Evolutionary conservation across 1,284 basidiomycete species (phyloP).

Genomic region (Heterobasidion parviporum): DNA sequence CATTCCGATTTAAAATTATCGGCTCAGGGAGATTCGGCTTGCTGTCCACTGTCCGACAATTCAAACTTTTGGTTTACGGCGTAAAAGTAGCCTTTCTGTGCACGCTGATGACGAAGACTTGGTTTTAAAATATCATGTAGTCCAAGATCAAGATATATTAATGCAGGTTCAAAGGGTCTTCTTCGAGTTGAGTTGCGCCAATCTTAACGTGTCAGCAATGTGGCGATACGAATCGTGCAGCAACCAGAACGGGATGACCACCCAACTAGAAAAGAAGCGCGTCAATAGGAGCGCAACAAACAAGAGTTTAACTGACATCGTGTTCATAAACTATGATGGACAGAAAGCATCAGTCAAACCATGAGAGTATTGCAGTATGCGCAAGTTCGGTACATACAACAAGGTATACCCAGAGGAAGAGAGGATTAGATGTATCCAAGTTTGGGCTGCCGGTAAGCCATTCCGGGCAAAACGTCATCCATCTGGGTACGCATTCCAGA

Average conservation of each 20-base stretch:
- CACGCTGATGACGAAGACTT: too few species aligned
- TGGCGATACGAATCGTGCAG: conserved; percentile 70
- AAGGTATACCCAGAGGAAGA: conserved; percentile 39
- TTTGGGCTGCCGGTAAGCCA: conserved; percentile 73
- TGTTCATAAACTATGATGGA: conserved; percentile 60
- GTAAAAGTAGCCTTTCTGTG: too few species aligned
- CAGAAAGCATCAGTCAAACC: neutral
- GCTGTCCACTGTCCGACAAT: too few species aligned
- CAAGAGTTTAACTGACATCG: conserved; percentile 43
- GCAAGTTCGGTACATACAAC: conserved; percentile 22
- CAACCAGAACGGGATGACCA: conserved; percentile 62
- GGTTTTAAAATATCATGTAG: too few species aligned
- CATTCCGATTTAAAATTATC: too few species aligned
- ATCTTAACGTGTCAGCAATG: conserved; percentile 52
- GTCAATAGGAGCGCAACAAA: conserved; percentile 10
- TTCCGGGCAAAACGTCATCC: conserved; percentile 82
- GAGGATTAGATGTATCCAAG: conserved; percentile 59
- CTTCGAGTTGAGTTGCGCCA: conserved; percentile 26
- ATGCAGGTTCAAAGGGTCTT: neutral
- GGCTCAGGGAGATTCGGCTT: too few species aligned
- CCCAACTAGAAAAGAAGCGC: conserved; percentile 49
- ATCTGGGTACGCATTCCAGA: conserved; percentile 29
- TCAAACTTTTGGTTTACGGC: too few species aligned
- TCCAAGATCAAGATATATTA: too few species aligned
- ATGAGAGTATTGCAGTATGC: conserved; percentile 1